Evolutionary conservation across 768 basidiomycete genomes (phyloP), one percentile per base, ranked within the genome.

Genomic region (Serendipita indica): DNA sequence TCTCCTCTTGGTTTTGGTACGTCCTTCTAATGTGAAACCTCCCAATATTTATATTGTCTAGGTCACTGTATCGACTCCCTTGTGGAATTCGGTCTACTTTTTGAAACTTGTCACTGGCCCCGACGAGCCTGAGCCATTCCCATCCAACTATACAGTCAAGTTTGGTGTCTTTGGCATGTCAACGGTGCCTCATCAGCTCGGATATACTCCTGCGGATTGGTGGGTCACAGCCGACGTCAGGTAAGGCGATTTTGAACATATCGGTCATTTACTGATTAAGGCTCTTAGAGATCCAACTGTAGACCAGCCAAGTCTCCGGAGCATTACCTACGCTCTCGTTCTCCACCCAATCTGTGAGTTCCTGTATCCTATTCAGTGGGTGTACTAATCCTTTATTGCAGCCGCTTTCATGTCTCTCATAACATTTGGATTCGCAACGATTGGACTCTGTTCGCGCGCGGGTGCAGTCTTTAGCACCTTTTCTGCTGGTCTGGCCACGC

Each of bases 381-480:
- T 18, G 18, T n/a, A 7, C 2, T 43, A n/a, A 6, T 25, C 16
- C 18, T 43, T 43, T 2, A n/a, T 54, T 54, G 16, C 22, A 54
- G 49, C 20, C n/a, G 49, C 49, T 4, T 27, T 54, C 22, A 16
- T 54, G 4, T 18, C 22, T 30, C n/a, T 54, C 49, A 54, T 54
- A 16, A n/a, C 49, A 18, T 54, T 54, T 54, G 49, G 49, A 10
- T 54, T 54, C 49, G n/a, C 20, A 20, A 27, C 30, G 16, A 54
- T 54, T 27, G 49, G 49, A 20, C 49, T 54, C 30, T 54, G 49
- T 32, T 54, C 49, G n/a, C 49, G 49, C 22, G 30, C 49, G 4
- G 49, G 49, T 10, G 49, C 49, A 18, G 49, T 54, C 10, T 54
- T 54, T 30, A n/a, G 49, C 49, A 54, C 49, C 3, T 30, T 54